phyloP scores from a whole-genome alignment of 2,329 filamentous ascomycete species.

The Ciborinia camelliae region DNA sequence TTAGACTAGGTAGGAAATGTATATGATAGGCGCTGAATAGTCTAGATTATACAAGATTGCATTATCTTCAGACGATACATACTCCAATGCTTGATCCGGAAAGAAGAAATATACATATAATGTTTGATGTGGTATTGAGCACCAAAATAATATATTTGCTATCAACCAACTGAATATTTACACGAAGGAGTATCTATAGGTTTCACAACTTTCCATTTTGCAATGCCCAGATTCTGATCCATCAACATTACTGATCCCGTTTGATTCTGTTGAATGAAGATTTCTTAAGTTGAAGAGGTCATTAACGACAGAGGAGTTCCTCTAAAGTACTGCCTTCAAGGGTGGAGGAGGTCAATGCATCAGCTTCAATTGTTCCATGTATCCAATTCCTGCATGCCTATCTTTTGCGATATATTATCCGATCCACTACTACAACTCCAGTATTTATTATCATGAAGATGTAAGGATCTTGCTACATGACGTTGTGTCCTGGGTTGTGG shows the following conservation, averaged over 20 bases:
- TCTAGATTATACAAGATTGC: background rate
- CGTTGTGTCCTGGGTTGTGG: background rate
- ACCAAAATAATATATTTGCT: too few relatives aligned
- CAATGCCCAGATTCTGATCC: background rate
- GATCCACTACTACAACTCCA: background rate
- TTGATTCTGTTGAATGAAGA: background rate
- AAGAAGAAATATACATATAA: background rate
- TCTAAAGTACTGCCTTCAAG: background rate
- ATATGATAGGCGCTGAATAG: background rate
- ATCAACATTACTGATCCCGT: background rate
- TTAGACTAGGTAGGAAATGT: background rate
- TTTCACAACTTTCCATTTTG: background rate
- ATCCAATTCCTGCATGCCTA: background rate
- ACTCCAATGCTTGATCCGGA: background rate
- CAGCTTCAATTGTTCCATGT: background rate
- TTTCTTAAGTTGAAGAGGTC: background rate
- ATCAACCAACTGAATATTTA: background rate
- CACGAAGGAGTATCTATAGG: background rate
- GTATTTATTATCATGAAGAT: background rate
- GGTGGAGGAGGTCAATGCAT: background rate
- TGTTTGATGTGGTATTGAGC: background rate
- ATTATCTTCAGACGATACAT: background rate
- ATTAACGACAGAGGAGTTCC: background rate
- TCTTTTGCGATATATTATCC: background rate
- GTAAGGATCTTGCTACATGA: background rate